Conservation (phyloP, 768 basidiomycete genomes). For the Neoboletus subvelutipes region DNA sequence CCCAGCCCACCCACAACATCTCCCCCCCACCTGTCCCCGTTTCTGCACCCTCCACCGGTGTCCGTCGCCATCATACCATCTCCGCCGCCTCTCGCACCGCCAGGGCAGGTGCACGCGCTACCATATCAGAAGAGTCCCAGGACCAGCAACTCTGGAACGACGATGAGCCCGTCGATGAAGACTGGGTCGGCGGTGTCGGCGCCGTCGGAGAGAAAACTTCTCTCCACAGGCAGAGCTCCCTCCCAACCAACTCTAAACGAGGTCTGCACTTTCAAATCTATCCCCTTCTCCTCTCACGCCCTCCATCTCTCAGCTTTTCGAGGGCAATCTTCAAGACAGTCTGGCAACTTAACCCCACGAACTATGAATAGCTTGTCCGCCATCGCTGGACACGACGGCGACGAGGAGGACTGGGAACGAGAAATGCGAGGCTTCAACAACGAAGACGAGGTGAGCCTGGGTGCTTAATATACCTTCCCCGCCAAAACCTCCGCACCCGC, state of each 20-base stretch:
- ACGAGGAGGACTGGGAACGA: conserved; percentile 85
- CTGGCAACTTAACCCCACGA: conserved; percentile 66
- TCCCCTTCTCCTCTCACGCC: conserved; percentile 3
- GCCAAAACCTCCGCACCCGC: background rate
- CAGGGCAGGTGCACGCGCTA: conserved; percentile 56
- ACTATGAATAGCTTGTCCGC: conserved; percentile 80
- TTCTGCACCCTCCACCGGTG: conserved; percentile 42
- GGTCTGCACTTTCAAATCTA: conserved; percentile 41
- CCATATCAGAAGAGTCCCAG: conserved; percentile 67
- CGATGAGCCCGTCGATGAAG: conserved; percentile 75
- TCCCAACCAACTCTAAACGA: conserved; percentile 78
- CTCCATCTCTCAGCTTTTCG: conserved; percentile 46
- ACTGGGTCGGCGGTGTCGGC: conserved; percentile 80
- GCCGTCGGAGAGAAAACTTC: conserved; percentile 82
- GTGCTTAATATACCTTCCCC: conserved; percentile 1
- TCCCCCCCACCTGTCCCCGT: conserved; percentile 43
- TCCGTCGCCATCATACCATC: conserved; percentile 85
- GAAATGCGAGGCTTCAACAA: conserved; percentile 56
- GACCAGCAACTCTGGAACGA: conserved; percentile 63
- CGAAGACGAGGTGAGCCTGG: conserved; percentile 62
- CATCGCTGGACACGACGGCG: conserved; percentile 84
- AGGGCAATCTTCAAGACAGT: conserved; percentile 46
- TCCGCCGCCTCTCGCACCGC: conserved; percentile 68
- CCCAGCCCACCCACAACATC: conserved; percentile 37
- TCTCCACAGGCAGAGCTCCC: conserved; percentile 76